phyloP scores from a whole-genome alignment of 2,329 filamentous ascomycete genomes.

The Fusarium clavum region DNA sequence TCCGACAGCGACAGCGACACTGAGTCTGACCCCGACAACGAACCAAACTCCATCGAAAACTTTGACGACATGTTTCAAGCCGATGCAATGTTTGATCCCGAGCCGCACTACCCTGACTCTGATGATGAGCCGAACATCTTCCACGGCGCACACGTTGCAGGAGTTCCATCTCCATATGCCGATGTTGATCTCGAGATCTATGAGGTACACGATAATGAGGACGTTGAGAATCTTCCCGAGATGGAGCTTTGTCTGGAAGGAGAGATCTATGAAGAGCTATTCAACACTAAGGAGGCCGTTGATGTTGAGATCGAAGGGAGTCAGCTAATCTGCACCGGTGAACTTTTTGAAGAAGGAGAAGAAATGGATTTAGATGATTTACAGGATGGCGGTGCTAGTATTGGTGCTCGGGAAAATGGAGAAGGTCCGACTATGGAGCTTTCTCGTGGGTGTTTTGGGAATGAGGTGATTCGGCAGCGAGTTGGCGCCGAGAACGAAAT shows the following conservation, averaged over 20 bases:
- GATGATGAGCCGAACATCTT: constrained; percentile 44
- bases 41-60: neutral
- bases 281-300: constrained; percentile 36
- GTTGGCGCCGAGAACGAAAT: neutral
- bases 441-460: neutral
- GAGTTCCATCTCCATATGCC: neutral
- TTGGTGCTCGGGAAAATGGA: neutral
- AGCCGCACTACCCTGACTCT: constrained; percentile 39
- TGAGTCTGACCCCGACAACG: constrained; percentile 2
- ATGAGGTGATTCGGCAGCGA: no score
- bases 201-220: constrained; percentile 44
- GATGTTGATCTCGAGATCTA: constrained; percentile 49
- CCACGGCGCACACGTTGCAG: constrained; percentile 45
- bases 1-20: constrained; percentile 2
- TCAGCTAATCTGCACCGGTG: constrained; percentile 34
- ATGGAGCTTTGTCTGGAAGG: constrained; percentile 49
- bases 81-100: constrained; percentile 37
- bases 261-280: constrained; percentile 44
- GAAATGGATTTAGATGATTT: neutral
- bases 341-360: constrained; percentile 29
- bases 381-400: neutral
- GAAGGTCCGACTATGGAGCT: neutral
- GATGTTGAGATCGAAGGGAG: constrained; percentile 46
- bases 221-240: constrained; percentile 44
- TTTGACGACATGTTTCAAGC: constrained; percentile 27